Conservation (phyloP, 2,329 filamentous ascomycete species). For the Endothia cerciana region DNA sequence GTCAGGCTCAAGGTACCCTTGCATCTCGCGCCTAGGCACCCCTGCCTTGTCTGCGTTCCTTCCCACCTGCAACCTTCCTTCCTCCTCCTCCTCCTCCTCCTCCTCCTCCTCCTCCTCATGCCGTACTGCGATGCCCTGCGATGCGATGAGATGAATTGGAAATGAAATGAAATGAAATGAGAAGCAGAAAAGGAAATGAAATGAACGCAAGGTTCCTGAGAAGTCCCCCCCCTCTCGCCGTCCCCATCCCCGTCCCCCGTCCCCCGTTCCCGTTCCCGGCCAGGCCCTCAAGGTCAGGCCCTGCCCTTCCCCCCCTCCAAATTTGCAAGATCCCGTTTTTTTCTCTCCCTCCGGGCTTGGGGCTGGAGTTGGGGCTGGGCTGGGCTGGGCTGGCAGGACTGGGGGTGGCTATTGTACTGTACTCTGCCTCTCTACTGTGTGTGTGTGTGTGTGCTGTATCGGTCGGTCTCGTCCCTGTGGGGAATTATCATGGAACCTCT, state of each 20-base stretch:
- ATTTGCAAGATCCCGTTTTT: constrained; percentile 6
- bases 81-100: constrained; percentile 2
- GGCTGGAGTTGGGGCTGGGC: background rate
- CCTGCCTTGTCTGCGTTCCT: constrained; percentile 1
- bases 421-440: background rate
- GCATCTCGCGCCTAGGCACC: background rate
- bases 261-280: constrained; percentile 12
- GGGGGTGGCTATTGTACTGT: background rate
- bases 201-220: constrained; percentile 10
- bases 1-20: constrained; percentile 3
- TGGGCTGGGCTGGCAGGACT: constrained; percentile 1
- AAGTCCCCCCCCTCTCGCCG: background rate
- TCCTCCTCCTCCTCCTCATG: no score
- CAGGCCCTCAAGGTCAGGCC: background rate
- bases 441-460: background rate
- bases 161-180: constrained; percentile 9
- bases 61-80: constrained; percentile 8
- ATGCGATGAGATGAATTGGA: background rate
- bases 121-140: background rate
- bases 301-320: background rate
- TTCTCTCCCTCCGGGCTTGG: no score
- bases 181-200: no score
- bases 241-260: constrained; percentile 1
- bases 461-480: background rate
- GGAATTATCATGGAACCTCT: background rate